A percentile compares a stretch with the other conserved stretches of the same genome.
Evolutionary conservation across 2,329 filamentous ascomycete genomes (phyloP).

Genomic region (Plenodomus biglobosus): DNA sequence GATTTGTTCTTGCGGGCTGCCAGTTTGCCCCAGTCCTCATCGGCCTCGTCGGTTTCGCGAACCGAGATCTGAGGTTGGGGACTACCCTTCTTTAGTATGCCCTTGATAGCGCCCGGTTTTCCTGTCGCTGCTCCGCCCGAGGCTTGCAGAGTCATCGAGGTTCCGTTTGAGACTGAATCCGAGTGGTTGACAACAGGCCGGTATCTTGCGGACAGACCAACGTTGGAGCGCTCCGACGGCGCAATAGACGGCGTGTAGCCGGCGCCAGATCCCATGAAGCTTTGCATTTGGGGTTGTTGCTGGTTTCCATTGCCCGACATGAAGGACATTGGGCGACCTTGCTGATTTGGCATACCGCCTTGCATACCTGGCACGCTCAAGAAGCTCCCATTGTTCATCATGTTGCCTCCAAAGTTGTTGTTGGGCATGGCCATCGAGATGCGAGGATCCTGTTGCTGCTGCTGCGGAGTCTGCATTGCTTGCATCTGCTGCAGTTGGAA

Average conservation of each 20-base stretch:
- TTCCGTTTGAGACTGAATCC: constrained; percentile 33
- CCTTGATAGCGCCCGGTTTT: constrained; percentile 29
- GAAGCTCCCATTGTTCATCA: constrained; percentile 28
- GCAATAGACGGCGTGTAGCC: constrained; percentile 89
- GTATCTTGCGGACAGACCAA: constrained; percentile 87
- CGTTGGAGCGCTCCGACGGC: constrained; percentile 91
- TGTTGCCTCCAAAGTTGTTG: constrained; percentile 21
- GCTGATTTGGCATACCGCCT: constrained; percentile 27
- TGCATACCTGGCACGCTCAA: constrained; percentile 28
- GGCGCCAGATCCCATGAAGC: constrained; percentile 28
- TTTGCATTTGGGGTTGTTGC: constrained; percentile 36
- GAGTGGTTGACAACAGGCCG: constrained; percentile 70
- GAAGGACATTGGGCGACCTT: constrained; percentile 54
- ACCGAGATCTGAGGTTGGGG: constrained; percentile 15
- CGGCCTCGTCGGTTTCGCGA: constrained; percentile 33
- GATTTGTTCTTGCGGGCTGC: constrained; percentile 35
- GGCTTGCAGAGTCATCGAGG: constrained; percentile 39
- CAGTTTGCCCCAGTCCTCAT: constrained; percentile 40
- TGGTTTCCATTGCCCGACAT: constrained; percentile 51
- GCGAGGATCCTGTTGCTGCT: constrained; percentile 27
- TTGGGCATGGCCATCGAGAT: constrained; percentile 30
- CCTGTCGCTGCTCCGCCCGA: constrained; percentile 24
- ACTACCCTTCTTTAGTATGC: constrained; percentile 36
- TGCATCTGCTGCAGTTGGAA: constrained; percentile 65
- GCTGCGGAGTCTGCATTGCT: constrained; percentile 33